These are phyloP conservation scores for Scalesia atractyloides DNA, from an alignment of 129 eudicot genomes.

Conservation along the genomic window DNA sequence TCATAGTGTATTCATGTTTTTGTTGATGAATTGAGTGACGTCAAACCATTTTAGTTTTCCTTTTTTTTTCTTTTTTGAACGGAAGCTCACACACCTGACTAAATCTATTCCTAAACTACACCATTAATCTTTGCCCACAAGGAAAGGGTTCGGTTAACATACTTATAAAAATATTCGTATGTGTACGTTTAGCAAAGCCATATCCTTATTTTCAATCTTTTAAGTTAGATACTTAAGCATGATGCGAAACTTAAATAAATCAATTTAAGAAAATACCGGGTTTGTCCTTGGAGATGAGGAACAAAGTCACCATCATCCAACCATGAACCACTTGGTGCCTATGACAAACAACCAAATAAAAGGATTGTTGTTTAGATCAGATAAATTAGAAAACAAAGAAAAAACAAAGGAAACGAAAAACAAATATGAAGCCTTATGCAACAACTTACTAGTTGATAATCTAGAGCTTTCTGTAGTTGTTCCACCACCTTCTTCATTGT, in stretches of 20 bases:
- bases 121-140: no score
- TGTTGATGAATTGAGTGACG: no score
- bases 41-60: no score
- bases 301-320: neutral
- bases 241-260: neutral
- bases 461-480: slow-evolving; percentile 6
- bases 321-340: neutral
- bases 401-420: neutral
- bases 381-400: no score
- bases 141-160: neutral
- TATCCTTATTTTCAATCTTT: no score
- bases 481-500: neutral
- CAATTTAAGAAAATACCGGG: neutral
- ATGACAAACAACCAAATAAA: neutral
- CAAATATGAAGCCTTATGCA: neutral
- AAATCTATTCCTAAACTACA: no score
- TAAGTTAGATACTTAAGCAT: neutral
- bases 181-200: neutral
- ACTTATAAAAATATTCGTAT: no score
- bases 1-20: no score
- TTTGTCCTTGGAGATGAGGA: neutral
- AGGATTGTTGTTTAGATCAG: no score
- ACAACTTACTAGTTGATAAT: neutral
- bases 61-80: no score
- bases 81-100: no score